Percentiles rank a stretch among this genome's conserved stretches.
phyloP scores from a whole-genome alignment of 208 protist genomes.

The Ichthyophonus hoferi region DNA sequence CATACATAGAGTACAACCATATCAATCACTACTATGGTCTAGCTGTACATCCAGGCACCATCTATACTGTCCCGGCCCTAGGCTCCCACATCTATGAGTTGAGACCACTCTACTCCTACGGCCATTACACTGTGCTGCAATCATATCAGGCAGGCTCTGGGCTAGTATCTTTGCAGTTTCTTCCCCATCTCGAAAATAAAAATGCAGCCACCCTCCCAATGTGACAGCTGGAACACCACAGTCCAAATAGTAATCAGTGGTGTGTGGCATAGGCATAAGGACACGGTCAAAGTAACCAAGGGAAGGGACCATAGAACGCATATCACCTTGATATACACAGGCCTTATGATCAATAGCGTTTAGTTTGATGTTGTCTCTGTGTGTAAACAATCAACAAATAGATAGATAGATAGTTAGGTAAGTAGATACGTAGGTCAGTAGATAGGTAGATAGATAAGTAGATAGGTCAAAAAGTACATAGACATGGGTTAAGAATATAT shows the following conservation, averaged over 20 bases:
- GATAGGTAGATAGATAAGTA: too few relatives aligned
- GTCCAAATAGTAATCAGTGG: neutral
- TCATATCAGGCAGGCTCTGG: neutral
- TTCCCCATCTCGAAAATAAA: neutral
- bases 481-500: too few relatives aligned
- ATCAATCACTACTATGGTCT: too few relatives aligned
- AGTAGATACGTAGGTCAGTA: too few relatives aligned
- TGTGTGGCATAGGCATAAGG: neutral
- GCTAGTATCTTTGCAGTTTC: neutral
- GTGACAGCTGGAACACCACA: neutral
- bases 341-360: neutral
- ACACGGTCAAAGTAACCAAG: neutral
- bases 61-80: neutral
- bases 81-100: neutral
- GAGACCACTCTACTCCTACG: neutral
- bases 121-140: neutral
- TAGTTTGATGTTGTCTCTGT: neutral
- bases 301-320: neutral
- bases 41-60: neutral
- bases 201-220: neutral
- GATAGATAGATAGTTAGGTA: too few relatives aligned
- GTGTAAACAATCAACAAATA: too few relatives aligned
- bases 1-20: too few relatives aligned
- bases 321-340: neutral
- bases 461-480: too few relatives aligned